Percentiles rank a stretch among this genome's conserved stretches.
Conservation (phyloP, 2,329 filamentous ascomycete species). For the Fusarium tanahbumbuense region DNA sequence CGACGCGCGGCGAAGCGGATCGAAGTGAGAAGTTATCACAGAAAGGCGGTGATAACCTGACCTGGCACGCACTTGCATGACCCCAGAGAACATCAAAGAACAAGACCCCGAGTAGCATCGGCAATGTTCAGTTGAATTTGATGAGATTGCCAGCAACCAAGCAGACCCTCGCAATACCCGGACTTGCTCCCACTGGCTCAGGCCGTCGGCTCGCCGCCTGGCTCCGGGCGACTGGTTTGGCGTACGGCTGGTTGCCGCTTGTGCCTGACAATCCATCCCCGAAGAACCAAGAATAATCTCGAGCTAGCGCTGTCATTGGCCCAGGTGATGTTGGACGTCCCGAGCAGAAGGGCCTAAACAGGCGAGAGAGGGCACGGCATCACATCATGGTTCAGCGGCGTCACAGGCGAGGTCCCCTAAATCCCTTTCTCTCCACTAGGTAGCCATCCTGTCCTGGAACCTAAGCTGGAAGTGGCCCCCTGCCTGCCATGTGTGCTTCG, state of each 20-base stretch:
- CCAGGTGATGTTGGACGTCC: not conserved
- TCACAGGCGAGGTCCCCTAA: slow-evolving; percentile 28
- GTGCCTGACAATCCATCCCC: slow-evolving; percentile 39
- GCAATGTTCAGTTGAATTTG: not conserved
- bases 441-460: not conserved
- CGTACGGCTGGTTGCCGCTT: slow-evolving; percentile 27
- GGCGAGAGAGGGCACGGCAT: slow-evolving; percentile 24
- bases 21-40: slow-evolving; percentile 1
- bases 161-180: slow-evolving; percentile 13
- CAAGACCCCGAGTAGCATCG: slow-evolving; percentile 8
- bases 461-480: slow-evolving; percentile 15
- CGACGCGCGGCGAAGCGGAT: slow-evolving; percentile 1
- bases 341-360: slow-evolving; percentile 11
- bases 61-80: slow-evolving; percentile 14
- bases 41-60: slow-evolving; percentile 24
- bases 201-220: slow-evolving; percentile 18
- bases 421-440: slow-evolving; percentile 13
- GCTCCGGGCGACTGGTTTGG: slow-evolving; percentile 37
- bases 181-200: slow-evolving; percentile 28
- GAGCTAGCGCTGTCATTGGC: slow-evolving; percentile 5
- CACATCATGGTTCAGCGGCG: slow-evolving; percentile 30
- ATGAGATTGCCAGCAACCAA: slow-evolving; percentile 17
- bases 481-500: slow-evolving; percentile 28
- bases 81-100: slow-evolving; percentile 19
- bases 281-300: slow-evolving; percentile 17